Evolutionary conservation across 106 monocot species (phyloP), one percentile per base, ranked within the genome.

Genomic region (Dioscorea zingiberensis): DNA sequence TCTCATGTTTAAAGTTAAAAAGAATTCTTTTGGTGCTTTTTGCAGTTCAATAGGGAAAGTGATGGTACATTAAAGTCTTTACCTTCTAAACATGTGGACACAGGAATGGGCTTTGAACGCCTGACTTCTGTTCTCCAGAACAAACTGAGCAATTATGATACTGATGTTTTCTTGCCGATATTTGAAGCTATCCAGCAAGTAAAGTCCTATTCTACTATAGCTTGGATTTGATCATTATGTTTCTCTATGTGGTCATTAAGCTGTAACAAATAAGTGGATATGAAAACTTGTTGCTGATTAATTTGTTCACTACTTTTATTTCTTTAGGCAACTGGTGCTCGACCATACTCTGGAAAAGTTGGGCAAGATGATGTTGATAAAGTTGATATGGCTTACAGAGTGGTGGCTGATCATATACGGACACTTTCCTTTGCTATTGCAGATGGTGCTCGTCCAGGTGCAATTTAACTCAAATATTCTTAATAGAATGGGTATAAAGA

Each of bases 131-230:
- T 95, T 55, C 91, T 95, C 61, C 95, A 95, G 63, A 77, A 79
- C 23, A 95, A 91, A 71, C 83, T 88, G 91, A 95, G 95, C 83
- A 91, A 91, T 65, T 95, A 95, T 77, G 95, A 95, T 62, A 91
- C 94, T 21, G 94, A 95, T 77, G 69, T 95, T 47, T 95, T 95
- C 65, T 49, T 77, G 76, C 91, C 91, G 12, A 80, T 95, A 67
- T 91, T 95, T 76, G 83, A 77, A 64, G 91, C 85, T 30, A 95
- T 95, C 44, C 95, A 88, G 55, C 29, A 83, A 63, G 95, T 95
- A 87, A 18, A 58, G 49, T 66, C 1, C 25, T 16, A 62, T 38
- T 6, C 25, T n/a, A 32, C 18, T 54, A 10, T 38, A 38, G 3
- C 38, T 38, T 38, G 9, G 10, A 38, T 10, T 6, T 1, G 38